Percentiles rank a stretch among this genome's conserved stretches.
Conservation (phyloP, 306 rosid genomes). For the Morella rubra region DNA sequence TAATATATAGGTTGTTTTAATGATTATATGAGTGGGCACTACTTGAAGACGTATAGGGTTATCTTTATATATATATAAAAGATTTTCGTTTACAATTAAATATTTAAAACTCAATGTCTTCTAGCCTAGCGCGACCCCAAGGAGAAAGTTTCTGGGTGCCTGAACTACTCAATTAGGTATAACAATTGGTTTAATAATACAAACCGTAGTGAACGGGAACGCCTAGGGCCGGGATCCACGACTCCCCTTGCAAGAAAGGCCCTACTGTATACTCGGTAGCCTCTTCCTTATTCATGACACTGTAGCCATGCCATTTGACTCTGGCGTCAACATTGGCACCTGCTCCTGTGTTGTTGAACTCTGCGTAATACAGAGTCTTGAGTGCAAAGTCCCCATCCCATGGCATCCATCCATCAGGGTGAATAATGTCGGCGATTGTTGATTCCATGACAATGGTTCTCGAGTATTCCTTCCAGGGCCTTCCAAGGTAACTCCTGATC, state of each 20-base stretch:
- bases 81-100: too few relatives aligned
- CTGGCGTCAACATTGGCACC: constrained; percentile 56
- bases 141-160: too few relatives aligned
- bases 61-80: too few relatives aligned
- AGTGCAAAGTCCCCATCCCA: constrained; percentile 71
- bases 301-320: constrained; percentile 72
- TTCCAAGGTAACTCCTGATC: constrained; percentile 67
- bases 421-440: constrained; percentile 57
- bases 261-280: constrained; percentile 52
- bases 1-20: too few relatives aligned
- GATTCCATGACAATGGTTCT: constrained; percentile 79
- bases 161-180: too few relatives aligned
- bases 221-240: constrained; percentile 43
- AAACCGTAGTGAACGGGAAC: constrained; percentile 51
- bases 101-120: too few relatives aligned
- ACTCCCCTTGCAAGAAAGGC: constrained; percentile 46
- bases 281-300: constrained; percentile 43
- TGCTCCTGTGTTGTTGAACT: constrained; percentile 65
- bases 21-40: too few relatives aligned
- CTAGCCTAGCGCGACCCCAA: too few relatives aligned
- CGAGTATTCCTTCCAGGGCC: constrained; percentile 85
- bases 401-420: constrained; percentile 68
- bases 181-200: constrained; percentile 9
- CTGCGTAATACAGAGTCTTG: constrained; percentile 63
- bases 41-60: too few relatives aligned